Evolutionary conservation across 768 basidiomycete species (phyloP), one percentile per base, ranked within the genome.

Genomic region (Lactifluus subvellereus): DNA sequence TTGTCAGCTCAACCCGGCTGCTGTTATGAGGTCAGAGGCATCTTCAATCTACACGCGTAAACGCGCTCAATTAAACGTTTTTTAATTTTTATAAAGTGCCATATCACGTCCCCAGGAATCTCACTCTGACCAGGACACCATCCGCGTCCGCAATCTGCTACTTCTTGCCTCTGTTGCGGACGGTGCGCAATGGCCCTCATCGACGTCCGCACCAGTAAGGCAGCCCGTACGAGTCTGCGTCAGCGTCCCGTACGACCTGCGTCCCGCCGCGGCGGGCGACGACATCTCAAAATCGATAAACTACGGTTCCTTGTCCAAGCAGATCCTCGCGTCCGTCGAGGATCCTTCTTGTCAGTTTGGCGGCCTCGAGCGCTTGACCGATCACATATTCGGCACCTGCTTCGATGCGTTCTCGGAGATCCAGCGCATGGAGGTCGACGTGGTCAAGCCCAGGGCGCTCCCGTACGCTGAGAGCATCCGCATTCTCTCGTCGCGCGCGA

Each of bases 201-300:
- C 67, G 35, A 68, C 72, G 18, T 57, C 68, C 0, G 64, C 65
- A 50, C 70, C 76, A 2, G 73, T 74, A 14, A 70, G 75, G 27
- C 87, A 89, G 65, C 82, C 84, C 0, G 76, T 89, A 35, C 70
- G 77, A 1, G 68, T 87, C 58, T 77, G 82, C 14, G 67, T 91
- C 11, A 72, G 73, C 13, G 76, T 90, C 55, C 71, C 75, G 1
- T 74, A 84, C 66, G 78, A 85, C 67, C 72, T 89, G 30, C 72
- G 77, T 9, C 59, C 67, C 1, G 76, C 86, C 2, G 86, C 84
- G 11, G 64, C 67, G 0, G 70, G 75, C 6, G 87, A 89, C 71
- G 78, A 85, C 67, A 74, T 88, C 3, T 67, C 73, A 0, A 73
- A 80, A 62, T 85, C 87, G 1, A 78, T 91, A 62, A 82, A 91